These are phyloP conservation scores for Aureobasidium sp. DNA, from an alignment of 2,329 filamentous ascomycete species.

Conservation along the genomic window DNA sequence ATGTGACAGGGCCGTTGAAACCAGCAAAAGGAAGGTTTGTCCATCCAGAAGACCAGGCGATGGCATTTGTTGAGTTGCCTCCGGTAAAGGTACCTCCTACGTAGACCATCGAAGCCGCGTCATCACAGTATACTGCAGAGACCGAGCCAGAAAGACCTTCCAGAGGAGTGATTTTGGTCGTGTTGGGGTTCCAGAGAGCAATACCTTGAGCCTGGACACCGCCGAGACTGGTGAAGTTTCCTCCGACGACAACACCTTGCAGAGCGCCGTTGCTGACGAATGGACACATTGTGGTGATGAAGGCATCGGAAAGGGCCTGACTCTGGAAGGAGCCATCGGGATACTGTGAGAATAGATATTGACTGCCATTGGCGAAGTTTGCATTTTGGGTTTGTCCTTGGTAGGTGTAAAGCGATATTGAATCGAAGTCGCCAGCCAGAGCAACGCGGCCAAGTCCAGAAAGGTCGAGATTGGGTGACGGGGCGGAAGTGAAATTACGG, in stretches of 20 bases:
- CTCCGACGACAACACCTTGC: slow-evolving; percentile 74
- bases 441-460: slow-evolving; percentile 72
- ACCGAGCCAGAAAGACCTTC: slow-evolving; percentile 78
- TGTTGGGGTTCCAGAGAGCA: slow-evolving; percentile 72
- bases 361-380: slow-evolving; percentile 66
- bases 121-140: slow-evolving; percentile 74
- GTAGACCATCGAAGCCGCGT: slow-evolving; percentile 70
- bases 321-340: slow-evolving; percentile 78
- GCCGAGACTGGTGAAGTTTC: slow-evolving; percentile 90
- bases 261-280: slow-evolving; percentile 62
- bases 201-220: slow-evolving; percentile 66
- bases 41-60: slow-evolving; percentile 74
- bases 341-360: slow-evolving; percentile 71
- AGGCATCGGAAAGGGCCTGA: slow-evolving; percentile 64
- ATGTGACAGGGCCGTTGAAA: slow-evolving; percentile 85
- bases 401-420: slow-evolving; percentile 84
- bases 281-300: slow-evolving; percentile 82
- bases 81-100: slow-evolving; percentile 81
- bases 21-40: slow-evolving; percentile 80
- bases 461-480: slow-evolving; percentile 70
- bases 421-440: slow-evolving; percentile 81
- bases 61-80: slow-evolving; percentile 79
- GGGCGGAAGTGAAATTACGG: slow-evolving; percentile 49
- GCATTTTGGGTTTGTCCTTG: slow-evolving; percentile 66
- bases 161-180: slow-evolving; percentile 63